Evolutionary conservation across 495 filamentous ascomycete species (phyloP).

Genomic region (Saxophila tyrrhenica): DNA sequence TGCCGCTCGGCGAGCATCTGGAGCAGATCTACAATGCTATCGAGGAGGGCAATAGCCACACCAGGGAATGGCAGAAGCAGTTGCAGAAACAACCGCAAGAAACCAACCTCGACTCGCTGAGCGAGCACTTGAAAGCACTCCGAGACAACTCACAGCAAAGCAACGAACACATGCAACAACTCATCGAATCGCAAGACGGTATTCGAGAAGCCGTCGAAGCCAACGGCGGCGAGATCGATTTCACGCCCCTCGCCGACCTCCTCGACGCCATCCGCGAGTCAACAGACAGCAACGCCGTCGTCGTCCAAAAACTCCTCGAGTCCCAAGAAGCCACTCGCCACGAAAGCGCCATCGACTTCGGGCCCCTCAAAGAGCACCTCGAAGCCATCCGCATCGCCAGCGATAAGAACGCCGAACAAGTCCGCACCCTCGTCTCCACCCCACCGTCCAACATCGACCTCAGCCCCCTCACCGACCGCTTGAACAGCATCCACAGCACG

Average conservation of each 20-base stretch:
- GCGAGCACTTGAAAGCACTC: neutral
- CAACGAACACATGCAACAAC: conserved; percentile 1
- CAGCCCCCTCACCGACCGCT: conserved; percentile 43
- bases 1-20: conserved; percentile 15
- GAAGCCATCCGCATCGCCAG: conserved; percentile 6
- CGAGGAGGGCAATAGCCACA: conserved; percentile 15
- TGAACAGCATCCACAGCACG: conserved; percentile 58
- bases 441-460: conserved; percentile 10
- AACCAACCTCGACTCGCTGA: neutral
- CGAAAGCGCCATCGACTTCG: neutral
- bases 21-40: conserved; percentile 19
- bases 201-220: conserved; percentile 3
- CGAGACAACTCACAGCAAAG: neutral
- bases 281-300: conserved; percentile 4
- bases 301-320: conserved; percentile 3
- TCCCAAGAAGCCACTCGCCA: neutral
- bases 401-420: neutral
- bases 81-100: neutral
- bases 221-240: conserved; percentile 4
- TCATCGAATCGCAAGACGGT: neutral
- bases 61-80: neutral
- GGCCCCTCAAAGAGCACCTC: conserved; percentile 2
- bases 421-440: conserved; percentile 1
- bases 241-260: conserved; percentile 3
- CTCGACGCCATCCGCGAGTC: conserved; percentile 4